Percentiles rank a stretch among this genome's conserved stretches.
Conservation (phyloP, 1,139 yeast species). For the Trichomonascaceae sp. region DNA sequence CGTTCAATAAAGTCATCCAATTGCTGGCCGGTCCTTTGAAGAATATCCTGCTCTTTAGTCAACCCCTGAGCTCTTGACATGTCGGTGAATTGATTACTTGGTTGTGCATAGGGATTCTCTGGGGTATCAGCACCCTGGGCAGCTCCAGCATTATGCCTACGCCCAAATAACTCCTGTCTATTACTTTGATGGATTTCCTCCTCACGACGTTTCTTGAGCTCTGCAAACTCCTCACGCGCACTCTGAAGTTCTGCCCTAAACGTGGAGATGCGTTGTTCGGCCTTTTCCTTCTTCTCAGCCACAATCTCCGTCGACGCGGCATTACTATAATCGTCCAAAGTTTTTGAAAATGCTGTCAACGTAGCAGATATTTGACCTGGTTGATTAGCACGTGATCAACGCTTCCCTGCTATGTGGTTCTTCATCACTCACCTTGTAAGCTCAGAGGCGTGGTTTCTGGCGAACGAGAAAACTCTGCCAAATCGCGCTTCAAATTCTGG, state of each 20-base stretch:
- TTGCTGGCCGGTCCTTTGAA: constrained; percentile 70
- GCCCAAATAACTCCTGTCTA: constrained; percentile 56
- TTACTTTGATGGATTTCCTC: constrained; percentile 42
- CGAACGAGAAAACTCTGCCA: constrained; percentile 59
- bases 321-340: constrained; percentile 69
- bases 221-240: constrained; percentile 52
- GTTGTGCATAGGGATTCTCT: constrained; percentile 54
- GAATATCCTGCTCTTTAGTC: constrained; percentile 56
- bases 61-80: constrained; percentile 53
- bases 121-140: constrained; percentile 28
- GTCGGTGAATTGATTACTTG: constrained; percentile 14
- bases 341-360: constrained; percentile 64
- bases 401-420: too few species aligned
- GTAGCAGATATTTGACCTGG: constrained; percentile 76
- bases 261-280: constrained; percentile 52
- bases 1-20: constrained; percentile 84
- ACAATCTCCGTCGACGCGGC: constrained; percentile 56
- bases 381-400: constrained; percentile 1
- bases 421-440: constrained; percentile 46
- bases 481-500: constrained; percentile 61
- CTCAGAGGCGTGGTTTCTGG: constrained; percentile 68
- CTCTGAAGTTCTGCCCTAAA: constrained; percentile 57
- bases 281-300: constrained; percentile 55
- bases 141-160: constrained; percentile 34
- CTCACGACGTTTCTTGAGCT: constrained; percentile 61